Base-by-base conservation (phyloP, 306 rosid genomes). In the Cucumis cinereus region DNA sequence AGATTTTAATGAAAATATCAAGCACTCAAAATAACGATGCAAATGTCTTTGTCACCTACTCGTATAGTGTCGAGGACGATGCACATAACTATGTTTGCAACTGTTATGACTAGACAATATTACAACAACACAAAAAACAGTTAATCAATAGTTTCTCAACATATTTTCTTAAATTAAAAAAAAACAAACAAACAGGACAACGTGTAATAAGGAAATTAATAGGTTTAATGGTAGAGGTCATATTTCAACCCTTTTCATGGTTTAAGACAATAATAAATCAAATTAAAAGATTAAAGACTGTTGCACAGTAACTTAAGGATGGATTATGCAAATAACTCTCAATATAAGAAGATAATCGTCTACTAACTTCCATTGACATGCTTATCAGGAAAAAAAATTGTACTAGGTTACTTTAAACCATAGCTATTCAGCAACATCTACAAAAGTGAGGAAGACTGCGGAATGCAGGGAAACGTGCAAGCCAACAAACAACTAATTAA, bases 21-120 rank as follows among this genome's bases (percentile, higher is more conserved):
- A 70, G 75, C 75, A 58, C 75, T 70, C 59, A 59, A 70, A 5
- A 24, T 8, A 38, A 47, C 38, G 58, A 70, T 70, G 75, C 41
- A 26, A 9, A 58, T 50, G 75, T 20, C 15, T 70, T 24, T 26
- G 9, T 41, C 40, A 16, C 36, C 57, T 7, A 38, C 58, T 20
- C 56, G 74, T 10, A 24, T 24, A 23, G 9, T 14, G 22, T 26
- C 8, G 55, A 68, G n/a, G n/a, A n/a, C n/a, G n/a, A n/a, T n/a
- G n/a, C n/a, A n/a, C n/a, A n/a, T n/a, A n/a, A n/a, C n/a, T n/a
- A n/a, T n/a, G n/a, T n/a, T n/a, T n/a, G n/a, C n/a, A n/a, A n/a
- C n/a, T n/a, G n/a, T n/a, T n/a, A n/a, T n/a, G n/a, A n/a, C n/a
- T n/a, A n/a, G n/a, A n/a, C n/a, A n/a, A n/a, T n/a, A n/a, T n/a